These are phyloP conservation scores for Suillus sp. DNA, from an alignment of 768 basidiomycete genomes.

Conservation along the genomic window DNA sequence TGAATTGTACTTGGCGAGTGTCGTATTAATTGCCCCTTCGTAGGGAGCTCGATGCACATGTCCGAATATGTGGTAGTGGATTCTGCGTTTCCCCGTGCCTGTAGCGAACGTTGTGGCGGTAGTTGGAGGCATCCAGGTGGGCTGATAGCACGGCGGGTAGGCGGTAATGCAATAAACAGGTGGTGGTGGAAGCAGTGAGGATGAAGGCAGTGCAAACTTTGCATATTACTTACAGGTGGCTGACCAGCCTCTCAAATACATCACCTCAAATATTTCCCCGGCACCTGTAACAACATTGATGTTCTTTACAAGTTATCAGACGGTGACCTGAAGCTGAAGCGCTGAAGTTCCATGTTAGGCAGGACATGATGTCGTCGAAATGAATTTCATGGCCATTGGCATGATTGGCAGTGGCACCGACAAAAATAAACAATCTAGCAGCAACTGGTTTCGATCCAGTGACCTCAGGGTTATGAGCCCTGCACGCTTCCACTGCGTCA, in stretches of 20 bases:
- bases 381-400: no score
- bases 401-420: no score
- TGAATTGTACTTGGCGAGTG: background rate
- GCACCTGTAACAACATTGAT: background rate
- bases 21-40: background rate
- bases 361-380: no score
- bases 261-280: background rate
- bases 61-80: constrained; percentile 7
- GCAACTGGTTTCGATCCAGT: constrained; percentile 67
- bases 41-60: background rate
- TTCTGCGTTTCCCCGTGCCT: background rate
- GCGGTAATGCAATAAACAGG: background rate
- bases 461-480: constrained; percentile 67
- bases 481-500: constrained; percentile 61
- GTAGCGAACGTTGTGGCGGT: background rate
- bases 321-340: background rate
- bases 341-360: background rate
- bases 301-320: background rate
- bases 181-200: background rate
- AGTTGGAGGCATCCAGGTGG: constrained; percentile 1
- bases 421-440: constrained; percentile 39
- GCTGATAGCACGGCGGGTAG: background rate
- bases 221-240: background rate
- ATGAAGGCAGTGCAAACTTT: background rate
- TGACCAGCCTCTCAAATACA: background rate